phyloP scores from a whole-genome alignment of 305 asterid genomes.

The Fraxinus platypoda region DNA sequence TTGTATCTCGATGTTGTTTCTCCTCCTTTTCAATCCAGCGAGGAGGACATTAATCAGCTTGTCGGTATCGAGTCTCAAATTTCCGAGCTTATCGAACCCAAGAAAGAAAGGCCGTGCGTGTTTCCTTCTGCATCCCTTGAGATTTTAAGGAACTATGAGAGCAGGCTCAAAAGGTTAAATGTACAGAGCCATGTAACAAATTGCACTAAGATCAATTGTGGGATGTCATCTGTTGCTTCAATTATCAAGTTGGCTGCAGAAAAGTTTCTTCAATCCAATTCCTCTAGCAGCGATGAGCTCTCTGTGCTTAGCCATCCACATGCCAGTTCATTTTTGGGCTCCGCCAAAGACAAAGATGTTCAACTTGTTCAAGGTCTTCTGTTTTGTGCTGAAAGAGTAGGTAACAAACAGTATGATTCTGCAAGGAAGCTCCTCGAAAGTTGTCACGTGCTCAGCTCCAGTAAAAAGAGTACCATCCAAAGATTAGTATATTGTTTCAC shows the following conservation, averaged over 20 bases:
- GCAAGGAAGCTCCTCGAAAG: constrained; percentile 27
- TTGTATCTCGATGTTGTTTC: neutral
- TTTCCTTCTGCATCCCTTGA: constrained; percentile 17
- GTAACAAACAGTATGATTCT: constrained; percentile 24
- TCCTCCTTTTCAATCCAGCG: constrained; percentile 11
- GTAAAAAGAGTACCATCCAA: constrained; percentile 20
- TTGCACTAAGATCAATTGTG: neutral
- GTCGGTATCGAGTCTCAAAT: neutral
- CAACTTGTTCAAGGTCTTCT: constrained; percentile 36
- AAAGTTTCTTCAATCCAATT: constrained; percentile 26
- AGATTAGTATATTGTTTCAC: constrained; percentile 51
- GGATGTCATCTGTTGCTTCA: constrained; percentile 14
- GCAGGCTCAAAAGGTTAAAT: constrained; percentile 10
- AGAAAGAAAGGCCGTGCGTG: neutral
- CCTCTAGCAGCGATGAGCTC: constrained; percentile 8
- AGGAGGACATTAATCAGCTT: neutral
- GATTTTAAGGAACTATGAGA: neutral
- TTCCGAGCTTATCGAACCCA: neutral
- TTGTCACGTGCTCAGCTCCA: constrained; percentile 26
- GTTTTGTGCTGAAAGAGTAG: constrained; percentile 39
- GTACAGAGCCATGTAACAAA: neutral
- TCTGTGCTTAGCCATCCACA: constrained; percentile 19
- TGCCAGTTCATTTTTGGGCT: constrained; percentile 19
- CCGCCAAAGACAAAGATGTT: constrained; percentile 12
- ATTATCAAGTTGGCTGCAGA: constrained; percentile 31